Percentiles rank a stretch among this genome's conserved stretches.
These are phyloP conservation scores for Glomus cerebriforme DNA, from an alignment of 192 early-diverging fungal species.

Conservation along the genomic window DNA sequence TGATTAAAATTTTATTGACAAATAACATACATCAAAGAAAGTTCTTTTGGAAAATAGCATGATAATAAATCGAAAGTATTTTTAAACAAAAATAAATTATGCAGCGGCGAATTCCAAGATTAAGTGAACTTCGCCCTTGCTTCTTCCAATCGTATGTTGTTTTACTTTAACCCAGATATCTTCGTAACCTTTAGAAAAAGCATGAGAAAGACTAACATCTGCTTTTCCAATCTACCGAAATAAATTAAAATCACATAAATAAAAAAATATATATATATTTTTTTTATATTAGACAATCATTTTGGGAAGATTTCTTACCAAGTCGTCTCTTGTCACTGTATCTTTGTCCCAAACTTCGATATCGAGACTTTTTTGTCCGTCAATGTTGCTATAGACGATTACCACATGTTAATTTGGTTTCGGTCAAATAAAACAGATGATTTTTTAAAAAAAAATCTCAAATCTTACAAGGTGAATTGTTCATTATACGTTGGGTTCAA, in stretches of 20 bases:
- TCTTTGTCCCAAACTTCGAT: constrained; percentile 37
- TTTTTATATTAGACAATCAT: no score
- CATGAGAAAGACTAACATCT: constrained; percentile 26
- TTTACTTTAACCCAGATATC: constrained; percentile 33
- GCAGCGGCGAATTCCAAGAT: not conserved
- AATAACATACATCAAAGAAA: no score
- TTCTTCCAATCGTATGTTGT: constrained; percentile 11
- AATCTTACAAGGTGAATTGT: constrained; percentile 38
- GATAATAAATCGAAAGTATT: no score
- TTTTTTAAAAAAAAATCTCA: no score
- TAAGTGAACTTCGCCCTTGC: constrained; percentile 33
- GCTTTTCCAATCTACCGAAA: constrained; percentile 27
- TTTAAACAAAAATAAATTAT: not conserved
- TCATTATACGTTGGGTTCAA: constrained; percentile 37
- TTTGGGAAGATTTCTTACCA: not conserved
- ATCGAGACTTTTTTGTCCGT: not conserved
- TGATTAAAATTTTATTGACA: no score
- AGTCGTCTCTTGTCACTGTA: constrained; percentile 11
- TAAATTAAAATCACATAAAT: not conserved
- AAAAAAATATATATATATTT: not conserved
- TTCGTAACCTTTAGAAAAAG: not conserved
- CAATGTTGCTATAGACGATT: not conserved
- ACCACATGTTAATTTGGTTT: not conserved
- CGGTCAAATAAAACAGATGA: not conserved
- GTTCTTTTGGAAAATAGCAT: no score